Evolutionary conservation across 2,329 filamentous ascomycete genomes (phyloP).

Genomic region (Aspergillus sp.): DNA sequence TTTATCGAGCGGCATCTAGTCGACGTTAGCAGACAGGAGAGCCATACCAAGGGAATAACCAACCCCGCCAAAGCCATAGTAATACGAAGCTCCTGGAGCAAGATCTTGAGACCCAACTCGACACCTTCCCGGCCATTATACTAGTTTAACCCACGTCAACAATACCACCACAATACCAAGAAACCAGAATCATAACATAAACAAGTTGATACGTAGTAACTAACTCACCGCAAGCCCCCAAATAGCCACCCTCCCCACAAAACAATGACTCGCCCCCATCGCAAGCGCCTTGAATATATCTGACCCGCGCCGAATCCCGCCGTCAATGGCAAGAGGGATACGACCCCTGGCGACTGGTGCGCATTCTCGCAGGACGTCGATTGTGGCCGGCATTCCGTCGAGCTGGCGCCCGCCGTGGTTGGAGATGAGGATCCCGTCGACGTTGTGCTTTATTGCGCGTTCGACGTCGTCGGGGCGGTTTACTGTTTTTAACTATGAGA

Average conservation of each 20-base stretch:
- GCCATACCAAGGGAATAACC: too few species aligned
- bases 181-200: too few species aligned
- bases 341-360: slow-evolving; percentile 29
- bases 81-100: too few species aligned
- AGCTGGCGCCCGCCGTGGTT: slow-evolving; percentile 33
- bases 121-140: too few species aligned
- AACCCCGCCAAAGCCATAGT: too few species aligned
- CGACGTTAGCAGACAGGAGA: too few species aligned
- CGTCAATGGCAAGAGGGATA: slow-evolving; percentile 37
- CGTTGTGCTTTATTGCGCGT: slow-evolving; percentile 33
- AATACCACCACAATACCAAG: too few species aligned
- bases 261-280: slow-evolving; percentile 32
- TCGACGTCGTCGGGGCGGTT: slow-evolving; percentile 32
- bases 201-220: too few species aligned
- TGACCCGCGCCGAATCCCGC: slow-evolving; percentile 34
- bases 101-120: too few species aligned
- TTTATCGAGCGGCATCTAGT: too few species aligned
- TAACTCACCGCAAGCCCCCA: slow-evolving; percentile 35
- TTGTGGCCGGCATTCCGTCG: slow-evolving; percentile 36
- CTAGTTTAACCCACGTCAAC: too few species aligned
- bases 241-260: slow-evolving; percentile 34
- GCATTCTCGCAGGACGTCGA: slow-evolving; percentile 34
- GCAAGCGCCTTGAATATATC: slow-evolving; percentile 41
- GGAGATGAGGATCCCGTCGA: slow-evolving; percentile 39
- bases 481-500: too few species aligned